Base-by-base conservation (phyloP, 2,329 filamentous ascomycete species). In the Fusarium protoensiforme region DNA sequence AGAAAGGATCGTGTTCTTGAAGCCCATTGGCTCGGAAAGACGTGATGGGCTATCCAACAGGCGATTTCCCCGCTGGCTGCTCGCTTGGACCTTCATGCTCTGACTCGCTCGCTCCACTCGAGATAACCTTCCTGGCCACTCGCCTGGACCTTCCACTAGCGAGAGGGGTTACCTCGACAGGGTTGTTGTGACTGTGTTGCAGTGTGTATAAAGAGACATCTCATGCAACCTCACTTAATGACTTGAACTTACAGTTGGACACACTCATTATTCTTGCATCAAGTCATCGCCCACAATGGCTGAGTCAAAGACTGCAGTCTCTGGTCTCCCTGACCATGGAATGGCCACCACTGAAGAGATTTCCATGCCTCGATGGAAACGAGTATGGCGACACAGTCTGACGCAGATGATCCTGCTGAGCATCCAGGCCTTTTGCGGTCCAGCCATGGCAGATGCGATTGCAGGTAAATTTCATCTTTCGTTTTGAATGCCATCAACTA, bases 371-470 rank as follows among this genome's bases (percentile, higher is more conserved):
- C 31, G 24, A 46, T 65, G 56, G 62, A 65, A 65, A 16, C 62
- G 41, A 27, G 27, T 65, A 39, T 65, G 62, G 62, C 35, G 18
- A 10, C 62, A 65, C 33, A 65, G 62, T 65, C 43, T 65, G 43
- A 65, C 62, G 20, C 62, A 65, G 54, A 65, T 65, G 62, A n/a
- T 65, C 2, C 62, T 65, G 24, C 31, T 65, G 14, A 65, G 62
- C 35, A 53, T 65, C 54, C 62, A 65, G 62, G 62, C 62, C 4
- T 65, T 65, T 27, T 65, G 62, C 16, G 62, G 62, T 4, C 62
- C 62, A 35, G 62, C 62, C 56, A 65, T 65, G 62, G 53, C 62
- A 13, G 62, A 65, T 36, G 56, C 62, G 51, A 65, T 65, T 27
- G 62, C 62, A 11, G 62, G 62, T 60, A 31, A 27, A 36, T 33